A percentile compares a stretch with the other conserved stretches of the same genome.
These are phyloP conservation scores for Ambrosia artemisiifolia DNA, from an alignment of 129 eudicot species.

Conservation along the genomic window DNA sequence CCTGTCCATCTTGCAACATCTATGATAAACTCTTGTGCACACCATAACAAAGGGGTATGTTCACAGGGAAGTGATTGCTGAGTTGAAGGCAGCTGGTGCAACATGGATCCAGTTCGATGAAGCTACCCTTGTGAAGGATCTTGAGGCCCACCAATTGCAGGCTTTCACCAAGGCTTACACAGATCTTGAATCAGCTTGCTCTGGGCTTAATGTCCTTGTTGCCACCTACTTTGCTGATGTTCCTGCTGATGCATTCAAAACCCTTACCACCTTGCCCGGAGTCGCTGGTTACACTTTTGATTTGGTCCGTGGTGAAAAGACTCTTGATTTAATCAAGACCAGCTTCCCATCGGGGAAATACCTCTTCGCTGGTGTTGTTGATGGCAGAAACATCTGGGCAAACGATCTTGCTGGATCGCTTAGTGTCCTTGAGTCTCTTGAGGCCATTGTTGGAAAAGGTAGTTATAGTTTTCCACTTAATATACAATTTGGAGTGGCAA, in stretches of 20 bases:
- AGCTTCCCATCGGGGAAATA: constrained; percentile 61
- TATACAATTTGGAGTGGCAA: no score
- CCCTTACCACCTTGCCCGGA: constrained; percentile 65
- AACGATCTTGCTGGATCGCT: constrained; percentile 80
- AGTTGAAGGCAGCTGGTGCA: constrained; percentile 92
- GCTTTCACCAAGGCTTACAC: constrained; percentile 81
- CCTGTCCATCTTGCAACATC: not conserved
- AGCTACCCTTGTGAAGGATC: constrained; percentile 87
- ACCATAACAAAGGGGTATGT: not conserved
- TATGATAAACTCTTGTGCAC: not conserved
- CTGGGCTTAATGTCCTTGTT: constrained; percentile 70
- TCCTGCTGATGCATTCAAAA: constrained; percentile 68
- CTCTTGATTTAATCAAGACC: constrained; percentile 54
- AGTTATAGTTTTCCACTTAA: not conserved
- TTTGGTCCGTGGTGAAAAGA: constrained; percentile 81
- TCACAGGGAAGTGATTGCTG: constrained; percentile 84
- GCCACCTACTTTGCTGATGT: constrained; percentile 93
- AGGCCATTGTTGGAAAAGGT: constrained; percentile 89
- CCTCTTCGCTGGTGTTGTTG: constrained; percentile 91
- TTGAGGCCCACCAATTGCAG: constrained; percentile 65
- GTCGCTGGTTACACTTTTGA: constrained; percentile 78
- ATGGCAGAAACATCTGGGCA: constrained; percentile 98
- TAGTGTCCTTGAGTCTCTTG: constrained; percentile 59
- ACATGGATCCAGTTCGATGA: constrained; percentile 93
- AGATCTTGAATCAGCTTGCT: constrained; percentile 57